A percentile compares a stretch with the other conserved stretches of the same genome.
Evolutionary conservation across 495 filamentous ascomycete genomes (phyloP).

Genomic region (Aspergillus haitiensis): DNA sequence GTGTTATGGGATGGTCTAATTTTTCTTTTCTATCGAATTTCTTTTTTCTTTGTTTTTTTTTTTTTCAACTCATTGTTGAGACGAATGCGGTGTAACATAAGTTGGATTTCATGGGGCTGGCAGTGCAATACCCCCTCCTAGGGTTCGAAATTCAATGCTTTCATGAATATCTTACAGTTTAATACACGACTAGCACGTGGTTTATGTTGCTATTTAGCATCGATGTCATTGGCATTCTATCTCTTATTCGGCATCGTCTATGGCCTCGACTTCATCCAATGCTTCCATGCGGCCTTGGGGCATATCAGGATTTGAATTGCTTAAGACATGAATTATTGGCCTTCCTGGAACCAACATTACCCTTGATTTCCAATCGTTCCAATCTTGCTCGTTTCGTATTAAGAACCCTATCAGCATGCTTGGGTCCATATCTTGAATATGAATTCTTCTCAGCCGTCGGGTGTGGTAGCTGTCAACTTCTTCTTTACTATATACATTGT

Average conservation of each 20-base stretch:
- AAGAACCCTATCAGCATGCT: conserved; percentile 99
- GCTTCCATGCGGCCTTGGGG: conserved; percentile 64
- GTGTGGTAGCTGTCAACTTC: conserved; percentile 88
- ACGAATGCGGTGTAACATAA: conserved; percentile 74
- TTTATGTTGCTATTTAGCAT: neutral
- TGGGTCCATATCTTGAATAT: conserved; percentile 92
- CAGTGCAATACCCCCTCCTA: conserved; percentile 40
- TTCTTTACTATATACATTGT: conserved; percentile 59
- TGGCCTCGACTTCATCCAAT: conserved; percentile 84
- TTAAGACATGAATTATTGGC: conserved; percentile 73
- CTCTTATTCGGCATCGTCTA: conserved; percentile 64
- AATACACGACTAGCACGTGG: neutral
- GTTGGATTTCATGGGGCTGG: conserved; percentile 51
- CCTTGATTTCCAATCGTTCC: conserved; percentile 72
- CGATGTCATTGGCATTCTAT: neutral
- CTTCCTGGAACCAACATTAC: conserved; percentile 73
- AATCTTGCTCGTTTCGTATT: conserved; percentile 78
- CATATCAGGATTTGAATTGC: conserved; percentile 61
- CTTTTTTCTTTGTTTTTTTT: conserved; percentile 43
- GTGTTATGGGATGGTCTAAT: conserved; percentile 83
- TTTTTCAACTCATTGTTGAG: conserved; percentile 70
- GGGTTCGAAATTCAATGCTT: conserved; percentile 54
- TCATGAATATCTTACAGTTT: conserved; percentile 33
- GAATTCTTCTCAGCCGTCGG: conserved; percentile 73
- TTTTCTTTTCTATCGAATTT: conserved; percentile 35